These are phyloP conservation scores for Chloris gayana DNA, from an alignment of 176 grass and related monocot genomes.

Conservation along the genomic window DNA sequence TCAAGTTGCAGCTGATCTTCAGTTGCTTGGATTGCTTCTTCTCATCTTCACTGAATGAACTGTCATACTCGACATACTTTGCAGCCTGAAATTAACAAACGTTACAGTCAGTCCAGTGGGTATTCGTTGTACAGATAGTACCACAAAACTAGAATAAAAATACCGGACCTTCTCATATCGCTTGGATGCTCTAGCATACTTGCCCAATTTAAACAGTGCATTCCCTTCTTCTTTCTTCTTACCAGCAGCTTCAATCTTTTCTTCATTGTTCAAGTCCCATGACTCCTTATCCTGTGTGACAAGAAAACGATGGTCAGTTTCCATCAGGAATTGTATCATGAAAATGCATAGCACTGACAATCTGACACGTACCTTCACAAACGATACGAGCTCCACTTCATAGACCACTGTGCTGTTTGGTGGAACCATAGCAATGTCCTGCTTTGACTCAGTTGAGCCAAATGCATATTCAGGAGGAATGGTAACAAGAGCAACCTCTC, in stretches of 20 bases:
- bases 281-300: conserved; percentile 83
- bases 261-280: conserved; percentile 91
- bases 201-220: conserved; percentile 76
- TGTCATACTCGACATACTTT: conserved; percentile 82
- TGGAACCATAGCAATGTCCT: conserved; percentile 84
- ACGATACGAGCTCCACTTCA: conserved; percentile 95
- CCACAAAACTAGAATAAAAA: not conserved
- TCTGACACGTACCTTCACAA: conserved; percentile 66
- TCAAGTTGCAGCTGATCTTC: conserved; percentile 89
- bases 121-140: not conserved
- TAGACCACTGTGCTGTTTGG: conserved; percentile 77
- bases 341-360: not conserved
- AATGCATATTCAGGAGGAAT: conserved; percentile 92
- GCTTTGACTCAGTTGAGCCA: conserved; percentile 67
- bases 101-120: not conserved
- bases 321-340: not conserved
- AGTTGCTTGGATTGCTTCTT: conserved; percentile 87
- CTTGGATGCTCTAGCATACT: conserved; percentile 79
- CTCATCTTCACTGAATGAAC: conserved; percentile 86
- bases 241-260: conserved; percentile 84
- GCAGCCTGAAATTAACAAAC: conserved; percentile 56
- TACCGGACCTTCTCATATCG: conserved; percentile 83
- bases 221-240: conserved; percentile 97
- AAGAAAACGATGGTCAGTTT: conserved; percentile 18
- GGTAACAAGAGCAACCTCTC: conserved; percentile 86